These are phyloP conservation scores for Linum usitatissimum DNA, from an alignment of 345 rosid genomes.

Conservation along the genomic window DNA sequence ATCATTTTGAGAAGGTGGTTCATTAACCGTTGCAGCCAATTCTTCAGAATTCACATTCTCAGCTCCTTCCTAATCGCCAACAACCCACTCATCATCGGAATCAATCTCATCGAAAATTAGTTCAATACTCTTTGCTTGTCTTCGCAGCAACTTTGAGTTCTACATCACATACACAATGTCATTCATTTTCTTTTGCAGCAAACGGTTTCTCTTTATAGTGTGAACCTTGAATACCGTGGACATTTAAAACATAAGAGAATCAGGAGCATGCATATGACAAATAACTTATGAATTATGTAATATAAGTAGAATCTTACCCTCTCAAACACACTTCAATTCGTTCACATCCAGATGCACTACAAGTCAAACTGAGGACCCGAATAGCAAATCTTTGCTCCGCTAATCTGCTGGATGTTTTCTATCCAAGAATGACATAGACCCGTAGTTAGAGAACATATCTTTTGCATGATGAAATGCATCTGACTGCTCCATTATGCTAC, in stretches of 20 bases:
- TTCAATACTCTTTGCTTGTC: background rate
- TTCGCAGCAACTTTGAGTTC: background rate
- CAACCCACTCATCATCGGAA: background rate
- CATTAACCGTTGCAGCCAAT: too few species aligned
- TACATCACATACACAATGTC: background rate
- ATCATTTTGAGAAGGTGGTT: too few species aligned
- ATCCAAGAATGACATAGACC: background rate
- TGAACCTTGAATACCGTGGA: too few species aligned
- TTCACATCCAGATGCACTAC: background rate
- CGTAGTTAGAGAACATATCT: background rate
- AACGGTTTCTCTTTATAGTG: too few species aligned
- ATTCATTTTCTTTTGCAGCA: background rate
- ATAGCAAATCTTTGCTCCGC: background rate
- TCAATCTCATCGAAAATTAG: background rate
- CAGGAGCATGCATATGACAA: too few species aligned
- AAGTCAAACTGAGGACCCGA: background rate
- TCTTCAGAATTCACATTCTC: too few species aligned
- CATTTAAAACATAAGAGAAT: too few species aligned
- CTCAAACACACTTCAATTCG: background rate
- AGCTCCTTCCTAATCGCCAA: background rate
- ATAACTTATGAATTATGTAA: too few species aligned
- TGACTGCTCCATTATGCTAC: background rate
- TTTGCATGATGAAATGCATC: background rate
- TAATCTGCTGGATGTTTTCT: background rate
- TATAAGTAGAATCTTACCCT: too few species aligned